A percentile compares a stretch with the other conserved stretches of the same genome.
phyloP scores from a whole-genome alignment of 2,329 filamentous ascomycete genomes.

The Penicillium sp. region DNA sequence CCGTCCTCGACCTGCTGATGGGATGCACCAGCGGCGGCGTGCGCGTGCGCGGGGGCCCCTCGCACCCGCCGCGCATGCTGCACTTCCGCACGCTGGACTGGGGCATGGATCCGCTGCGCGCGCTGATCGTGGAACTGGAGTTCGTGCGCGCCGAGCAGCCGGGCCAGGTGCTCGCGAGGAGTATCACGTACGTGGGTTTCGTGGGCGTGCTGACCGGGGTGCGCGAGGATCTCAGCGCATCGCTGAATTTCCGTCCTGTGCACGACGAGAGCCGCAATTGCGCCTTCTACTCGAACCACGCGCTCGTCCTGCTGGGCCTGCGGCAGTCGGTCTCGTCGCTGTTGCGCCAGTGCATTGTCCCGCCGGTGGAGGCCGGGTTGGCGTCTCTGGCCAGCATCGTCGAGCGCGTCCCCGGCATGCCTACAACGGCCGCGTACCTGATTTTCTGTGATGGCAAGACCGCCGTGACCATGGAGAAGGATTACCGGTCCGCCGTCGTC shows the following conservation, averaged over 20 bases:
- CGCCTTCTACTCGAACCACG: conserved; percentile 49
- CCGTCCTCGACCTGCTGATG: conserved; percentile 61
- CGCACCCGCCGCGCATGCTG: conserved; percentile 28
- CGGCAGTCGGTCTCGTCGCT: conserved; percentile 54
- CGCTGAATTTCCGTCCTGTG: conserved; percentile 52
- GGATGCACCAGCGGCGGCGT: conserved; percentile 62
- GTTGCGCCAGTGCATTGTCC: conserved; percentile 47
- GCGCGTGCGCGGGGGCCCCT: conserved; percentile 15
- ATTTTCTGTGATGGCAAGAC: conserved; percentile 52
- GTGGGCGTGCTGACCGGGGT: conserved; percentile 53
- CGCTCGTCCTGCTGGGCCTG: conserved; percentile 54
- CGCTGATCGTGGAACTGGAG: conserved; percentile 53
- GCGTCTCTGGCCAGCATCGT: conserved; percentile 29
- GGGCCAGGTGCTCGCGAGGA: conserved; percentile 44
- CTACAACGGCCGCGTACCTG: conserved; percentile 57
- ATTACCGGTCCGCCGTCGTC: conserved; percentile 47
- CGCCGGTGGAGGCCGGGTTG: conserved; percentile 12
- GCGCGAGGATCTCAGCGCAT: conserved; percentile 46
- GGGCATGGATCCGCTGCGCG: conserved; percentile 52
- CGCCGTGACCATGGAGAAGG: conserved; percentile 56
- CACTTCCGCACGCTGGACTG: conserved; percentile 52
- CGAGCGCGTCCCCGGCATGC: conserved; percentile 35
- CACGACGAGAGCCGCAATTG: conserved; percentile 46
- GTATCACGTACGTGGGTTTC: conserved; percentile 51
- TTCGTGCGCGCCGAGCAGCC: conserved; percentile 40